phyloP scores from a whole-genome alignment of 2,329 filamentous ascomycete genomes.

The Pyricularia pennisetigena region DNA sequence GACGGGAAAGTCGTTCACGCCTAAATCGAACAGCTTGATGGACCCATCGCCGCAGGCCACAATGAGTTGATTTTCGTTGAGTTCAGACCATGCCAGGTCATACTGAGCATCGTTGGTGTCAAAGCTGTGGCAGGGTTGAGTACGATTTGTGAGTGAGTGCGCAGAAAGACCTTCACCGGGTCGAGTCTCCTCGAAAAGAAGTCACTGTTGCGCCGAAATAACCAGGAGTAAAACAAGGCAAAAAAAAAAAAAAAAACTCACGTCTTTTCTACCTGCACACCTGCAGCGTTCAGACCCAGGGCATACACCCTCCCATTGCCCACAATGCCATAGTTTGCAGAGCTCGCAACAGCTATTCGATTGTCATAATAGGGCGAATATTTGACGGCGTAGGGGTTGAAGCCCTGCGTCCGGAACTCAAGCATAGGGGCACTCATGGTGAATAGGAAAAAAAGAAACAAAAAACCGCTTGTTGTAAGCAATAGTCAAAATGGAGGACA shows the following conservation, averaged over 20 bases:
- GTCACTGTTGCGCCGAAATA: too few species aligned
- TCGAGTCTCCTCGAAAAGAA: background rate
- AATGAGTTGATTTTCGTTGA: slow-evolving; percentile 89
- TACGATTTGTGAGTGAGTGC: background rate
- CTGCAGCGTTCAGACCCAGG: slow-evolving; percentile 70
- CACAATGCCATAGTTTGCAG: slow-evolving; percentile 95
- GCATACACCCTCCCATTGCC: slow-evolving; percentile 89
- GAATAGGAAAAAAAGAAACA: background rate
- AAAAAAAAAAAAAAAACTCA: slow-evolving; percentile 24
- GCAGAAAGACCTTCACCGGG: background rate
- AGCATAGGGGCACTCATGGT: slow-evolving; percentile 51
- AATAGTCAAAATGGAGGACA: background rate
- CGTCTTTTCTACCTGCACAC: slow-evolving; percentile 78
- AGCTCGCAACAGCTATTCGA: slow-evolving; percentile 77
- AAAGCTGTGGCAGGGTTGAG: slow-evolving; percentile 45
- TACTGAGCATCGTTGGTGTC: slow-evolving; percentile 97
- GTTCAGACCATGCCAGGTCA: slow-evolving; percentile 90
- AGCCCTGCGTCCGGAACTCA: slow-evolving; percentile 87
- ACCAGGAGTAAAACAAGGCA: background rate
- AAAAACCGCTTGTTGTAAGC: background rate
- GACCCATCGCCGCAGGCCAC: slow-evolving; percentile 88
- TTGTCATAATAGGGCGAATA: slow-evolving; percentile 98
- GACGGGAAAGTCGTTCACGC: slow-evolving; percentile 73
- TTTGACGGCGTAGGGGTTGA: slow-evolving; percentile 93
- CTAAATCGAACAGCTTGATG: slow-evolving; percentile 86